Percentiles rank a stretch among this genome's conserved stretches.
Evolutionary conservation across 2,329 filamentous ascomycete genomes (phyloP).

Genomic region (Colletotrichum acutatum): DNA sequence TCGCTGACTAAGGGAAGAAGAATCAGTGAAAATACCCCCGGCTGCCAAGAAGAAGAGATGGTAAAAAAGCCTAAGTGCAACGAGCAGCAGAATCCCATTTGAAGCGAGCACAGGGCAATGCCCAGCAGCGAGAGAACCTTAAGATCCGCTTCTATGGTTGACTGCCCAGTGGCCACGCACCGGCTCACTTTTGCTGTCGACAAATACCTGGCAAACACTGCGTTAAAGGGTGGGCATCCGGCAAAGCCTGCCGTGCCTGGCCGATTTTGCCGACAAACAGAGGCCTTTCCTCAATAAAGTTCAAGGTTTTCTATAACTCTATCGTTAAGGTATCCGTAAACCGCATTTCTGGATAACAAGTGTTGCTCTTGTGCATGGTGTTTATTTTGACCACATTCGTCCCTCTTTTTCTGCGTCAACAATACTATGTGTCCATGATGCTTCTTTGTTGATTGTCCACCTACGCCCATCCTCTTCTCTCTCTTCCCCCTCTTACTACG

Average conservation of each 20-base stretch:
- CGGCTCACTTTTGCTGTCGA: neutral
- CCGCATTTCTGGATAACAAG: neutral
- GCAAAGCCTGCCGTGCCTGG: constrained; percentile 10
- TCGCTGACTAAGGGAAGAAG: neutral
- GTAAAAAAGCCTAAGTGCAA: neutral
- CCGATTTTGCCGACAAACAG: constrained; percentile 20
- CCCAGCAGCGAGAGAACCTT: constrained; percentile 1
- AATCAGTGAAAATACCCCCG: neutral
- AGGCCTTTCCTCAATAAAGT: constrained; percentile 7
- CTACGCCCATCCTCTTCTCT: neutral
- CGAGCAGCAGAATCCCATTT: neutral
- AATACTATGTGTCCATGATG: neutral
- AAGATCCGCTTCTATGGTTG: constrained; percentile 30
- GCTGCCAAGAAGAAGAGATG: neutral
- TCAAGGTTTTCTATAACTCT: constrained; percentile 16
- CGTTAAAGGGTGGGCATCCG: neutral
- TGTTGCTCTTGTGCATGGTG: constrained; percentile 10
- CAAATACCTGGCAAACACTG: no score
- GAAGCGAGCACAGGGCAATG: constrained; percentile 1
- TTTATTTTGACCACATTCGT: constrained; percentile 18
- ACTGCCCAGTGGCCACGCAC: neutral
- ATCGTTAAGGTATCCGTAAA: constrained; percentile 9
- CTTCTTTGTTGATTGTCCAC: neutral
- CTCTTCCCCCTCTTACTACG: no score
- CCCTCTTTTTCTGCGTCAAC: neutral